Evolutionary conservation across 75 land plant genomes (phyloP).

Genomic region (Azolla pinnata): DNA sequence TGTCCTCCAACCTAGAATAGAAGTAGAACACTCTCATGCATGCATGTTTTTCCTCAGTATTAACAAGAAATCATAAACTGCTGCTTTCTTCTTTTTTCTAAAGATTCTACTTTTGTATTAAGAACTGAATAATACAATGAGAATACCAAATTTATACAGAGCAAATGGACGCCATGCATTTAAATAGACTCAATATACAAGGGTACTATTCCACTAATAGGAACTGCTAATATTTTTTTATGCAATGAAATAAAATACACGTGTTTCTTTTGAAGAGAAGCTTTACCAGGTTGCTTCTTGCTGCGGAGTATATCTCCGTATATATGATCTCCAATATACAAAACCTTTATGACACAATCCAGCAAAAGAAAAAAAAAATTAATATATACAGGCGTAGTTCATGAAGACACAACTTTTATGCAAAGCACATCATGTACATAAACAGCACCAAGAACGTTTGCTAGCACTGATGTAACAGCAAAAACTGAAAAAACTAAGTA

Average conservation of each 20-base stretch:
- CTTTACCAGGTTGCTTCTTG: conserved; percentile 85
- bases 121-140: not conserved
- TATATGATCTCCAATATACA: conserved; percentile 97
- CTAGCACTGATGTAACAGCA: not conserved
- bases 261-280: not conserved
- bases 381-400: not conserved
- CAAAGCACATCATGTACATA: not conserved
- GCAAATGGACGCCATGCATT: no score
- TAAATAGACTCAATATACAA: no score
- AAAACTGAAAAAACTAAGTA: not conserved
- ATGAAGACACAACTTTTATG: not conserved
- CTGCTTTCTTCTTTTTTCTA: no score
- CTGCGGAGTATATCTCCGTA: conserved; percentile 98
- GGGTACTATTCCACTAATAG: no score
- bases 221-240: no score
- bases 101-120: no score
- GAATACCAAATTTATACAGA: no score
- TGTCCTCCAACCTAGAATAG: conserved; percentile 99
- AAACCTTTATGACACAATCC: no score
- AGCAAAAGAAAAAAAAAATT: no score
- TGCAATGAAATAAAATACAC: not conserved
- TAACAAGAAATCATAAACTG: no score
- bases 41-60: no score
- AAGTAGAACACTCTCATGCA: no score
- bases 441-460: not conserved